These are phyloP conservation scores for Calvatia gigantea DNA, from an alignment of 768 basidiomycete genomes.

Conservation along the genomic window DNA sequence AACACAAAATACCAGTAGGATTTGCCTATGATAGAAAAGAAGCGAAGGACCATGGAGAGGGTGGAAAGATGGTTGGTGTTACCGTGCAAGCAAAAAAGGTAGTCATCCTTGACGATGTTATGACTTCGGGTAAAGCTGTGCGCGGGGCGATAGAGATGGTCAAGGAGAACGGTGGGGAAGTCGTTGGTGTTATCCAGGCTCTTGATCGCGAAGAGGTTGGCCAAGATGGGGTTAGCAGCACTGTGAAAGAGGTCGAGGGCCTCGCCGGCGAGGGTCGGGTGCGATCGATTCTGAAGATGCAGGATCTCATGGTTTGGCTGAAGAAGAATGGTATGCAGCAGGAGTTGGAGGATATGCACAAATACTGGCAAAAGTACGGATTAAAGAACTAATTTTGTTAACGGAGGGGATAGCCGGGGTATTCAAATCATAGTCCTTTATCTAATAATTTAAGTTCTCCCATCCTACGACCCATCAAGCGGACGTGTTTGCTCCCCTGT, in stretches of 20 bases:
- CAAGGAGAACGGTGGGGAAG: constrained; percentile 61
- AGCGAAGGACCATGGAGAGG: constrained; percentile 94
- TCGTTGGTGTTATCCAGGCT: constrained; percentile 85
- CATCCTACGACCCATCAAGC: too few relatives aligned
- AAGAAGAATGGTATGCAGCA: constrained; percentile 61
- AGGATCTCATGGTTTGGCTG: constrained; percentile 82
- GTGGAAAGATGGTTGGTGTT: constrained; percentile 86
- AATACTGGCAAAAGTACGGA: constrained; percentile 75
- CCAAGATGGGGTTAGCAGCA: constrained; percentile 60
- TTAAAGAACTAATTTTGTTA: constrained; percentile 42
- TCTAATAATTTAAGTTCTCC: too few relatives aligned
- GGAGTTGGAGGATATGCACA: constrained; percentile 68
- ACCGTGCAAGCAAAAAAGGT: constrained; percentile 78
- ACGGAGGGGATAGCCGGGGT: too few relatives aligned
- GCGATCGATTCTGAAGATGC: constrained; percentile 77
- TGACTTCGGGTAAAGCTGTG: constrained; percentile 90
- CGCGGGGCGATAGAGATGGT: constrained; percentile 80
- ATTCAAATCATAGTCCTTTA: too few relatives aligned
- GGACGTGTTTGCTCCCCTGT: background rate
- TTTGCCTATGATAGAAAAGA: constrained; percentile 96
- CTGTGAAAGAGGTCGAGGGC: constrained; percentile 78
- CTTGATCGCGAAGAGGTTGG: constrained; percentile 88
- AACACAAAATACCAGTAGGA: constrained; percentile 60
- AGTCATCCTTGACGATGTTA: constrained; percentile 93
- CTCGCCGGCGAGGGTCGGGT: constrained; percentile 72